Conservation (phyloP, 2,329 filamentous ascomycete species). For the Nigrograna mackinnonii region DNA sequence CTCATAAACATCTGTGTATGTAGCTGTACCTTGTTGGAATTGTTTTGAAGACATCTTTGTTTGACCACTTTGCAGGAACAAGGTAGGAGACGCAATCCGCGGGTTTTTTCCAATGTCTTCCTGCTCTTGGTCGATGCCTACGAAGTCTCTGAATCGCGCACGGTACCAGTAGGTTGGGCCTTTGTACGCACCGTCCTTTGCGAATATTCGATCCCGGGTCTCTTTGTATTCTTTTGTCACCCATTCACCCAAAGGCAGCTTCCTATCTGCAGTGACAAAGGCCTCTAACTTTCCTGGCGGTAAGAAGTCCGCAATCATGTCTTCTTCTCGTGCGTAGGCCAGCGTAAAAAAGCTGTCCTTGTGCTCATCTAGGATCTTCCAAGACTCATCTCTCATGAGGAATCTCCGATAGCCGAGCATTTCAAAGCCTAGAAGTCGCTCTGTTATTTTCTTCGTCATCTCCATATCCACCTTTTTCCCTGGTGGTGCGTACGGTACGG, state of each 20-base stretch:
- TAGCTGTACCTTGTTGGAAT: no score
- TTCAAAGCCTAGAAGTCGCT: no score
- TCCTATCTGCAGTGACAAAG: conserved; percentile 5
- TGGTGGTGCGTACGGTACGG: no score
- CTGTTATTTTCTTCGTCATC: no score
- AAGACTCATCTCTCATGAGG: no score
- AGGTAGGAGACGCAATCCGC: conserved; percentile 2
- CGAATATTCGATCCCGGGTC: conserved; percentile 5
- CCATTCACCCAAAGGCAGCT: conserved; percentile 1
- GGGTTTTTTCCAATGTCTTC: conserved; percentile 1
- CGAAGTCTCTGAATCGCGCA: conserved; percentile 3
- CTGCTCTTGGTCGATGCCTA: conserved; percentile 4
- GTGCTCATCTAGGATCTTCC: no score
- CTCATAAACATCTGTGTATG: no score
- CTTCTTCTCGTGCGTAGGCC: no score
- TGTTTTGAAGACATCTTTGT: no score
- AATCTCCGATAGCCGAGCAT: no score
- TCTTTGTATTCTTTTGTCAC: conserved; percentile 4
- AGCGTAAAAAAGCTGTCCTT: no score
- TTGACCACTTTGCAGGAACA: conserved; percentile 6
- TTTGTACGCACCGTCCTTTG: conserved; percentile 1
- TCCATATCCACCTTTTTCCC: no score
- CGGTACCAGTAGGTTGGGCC: conserved; percentile 9
- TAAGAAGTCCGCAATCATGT: conserved; percentile 5
- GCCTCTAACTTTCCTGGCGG: conserved; percentile 5